Percentiles rank a stretch among this genome's conserved stretches.
These are phyloP conservation scores for Pseudogymnoascus sp. DNA, from an alignment of 2,329 filamentous ascomycete species.

Conservation along the genomic window DNA sequence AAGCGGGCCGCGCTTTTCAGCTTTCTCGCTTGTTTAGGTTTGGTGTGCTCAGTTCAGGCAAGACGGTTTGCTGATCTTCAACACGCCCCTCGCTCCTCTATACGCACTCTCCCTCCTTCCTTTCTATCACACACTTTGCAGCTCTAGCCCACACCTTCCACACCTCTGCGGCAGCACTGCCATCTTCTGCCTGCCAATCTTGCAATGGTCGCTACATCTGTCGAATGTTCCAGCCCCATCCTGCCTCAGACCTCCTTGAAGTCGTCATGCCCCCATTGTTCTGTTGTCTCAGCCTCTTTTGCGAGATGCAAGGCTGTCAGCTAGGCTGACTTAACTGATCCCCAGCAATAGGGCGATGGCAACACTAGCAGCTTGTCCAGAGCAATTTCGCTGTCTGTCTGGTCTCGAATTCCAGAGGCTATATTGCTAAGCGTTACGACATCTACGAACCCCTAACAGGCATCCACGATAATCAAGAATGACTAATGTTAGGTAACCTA, in stretches of 20 bases:
- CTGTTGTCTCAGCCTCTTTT: not conserved
- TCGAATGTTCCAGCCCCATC: not conserved
- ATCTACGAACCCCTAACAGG: not conserved
- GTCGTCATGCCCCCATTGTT: not conserved
- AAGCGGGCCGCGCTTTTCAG: too few species aligned
- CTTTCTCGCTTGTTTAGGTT: too few species aligned
- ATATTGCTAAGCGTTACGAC: not conserved
- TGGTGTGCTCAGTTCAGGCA: too few species aligned
- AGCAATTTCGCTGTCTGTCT: not conserved
- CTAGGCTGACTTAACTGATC: not conserved
- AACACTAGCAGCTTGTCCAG: not conserved
- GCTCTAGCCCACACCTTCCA: not conserved
- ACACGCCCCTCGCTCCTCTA: too few species aligned
- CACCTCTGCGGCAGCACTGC: not conserved
- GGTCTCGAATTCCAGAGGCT: not conserved
- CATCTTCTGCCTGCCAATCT: not conserved
- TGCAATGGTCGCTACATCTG: not conserved
- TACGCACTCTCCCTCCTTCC: not conserved
- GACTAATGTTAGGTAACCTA: not conserved
- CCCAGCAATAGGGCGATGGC: not conserved
- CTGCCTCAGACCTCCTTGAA: not conserved
- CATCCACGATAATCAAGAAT: not conserved
- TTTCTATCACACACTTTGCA: conserved; percentile 2
- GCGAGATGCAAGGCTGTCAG: not conserved
- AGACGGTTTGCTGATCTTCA: too few species aligned